Percentiles rank a stretch among this genome's conserved stretches.
Conservation (phyloP, 2,329 filamentous ascomycete species). For the Xylaria sp. region DNA sequence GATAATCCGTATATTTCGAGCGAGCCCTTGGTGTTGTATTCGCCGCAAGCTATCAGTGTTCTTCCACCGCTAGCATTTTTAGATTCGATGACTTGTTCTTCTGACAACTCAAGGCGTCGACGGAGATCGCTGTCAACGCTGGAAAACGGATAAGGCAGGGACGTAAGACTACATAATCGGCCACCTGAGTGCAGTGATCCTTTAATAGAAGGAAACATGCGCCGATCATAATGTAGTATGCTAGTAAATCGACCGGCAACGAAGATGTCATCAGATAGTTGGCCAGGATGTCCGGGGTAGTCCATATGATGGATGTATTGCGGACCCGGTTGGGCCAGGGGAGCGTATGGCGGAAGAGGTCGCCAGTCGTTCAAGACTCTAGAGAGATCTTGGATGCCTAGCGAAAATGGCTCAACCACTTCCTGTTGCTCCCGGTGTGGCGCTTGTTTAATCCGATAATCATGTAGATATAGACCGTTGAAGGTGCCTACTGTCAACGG, state of each 20-base stretch:
- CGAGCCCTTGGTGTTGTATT: constrained; percentile 91
- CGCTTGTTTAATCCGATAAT: constrained; percentile 66
- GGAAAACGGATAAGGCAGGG: constrained; percentile 74
- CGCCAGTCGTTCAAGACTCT: constrained; percentile 61
- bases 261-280: constrained; percentile 82
- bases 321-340: constrained; percentile 82
- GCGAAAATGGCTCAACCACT: constrained; percentile 50
- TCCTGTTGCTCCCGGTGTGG: constrained; percentile 50
- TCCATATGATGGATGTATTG: constrained; percentile 84
- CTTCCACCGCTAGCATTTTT: constrained; percentile 65
- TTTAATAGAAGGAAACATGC: constrained; percentile 81
- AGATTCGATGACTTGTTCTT: constrained; percentile 62
- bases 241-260: constrained; percentile 89
- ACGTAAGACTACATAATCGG: constrained; percentile 76
- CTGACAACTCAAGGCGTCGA: constrained; percentile 63
- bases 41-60: constrained; percentile 83
- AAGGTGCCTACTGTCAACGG: constrained; percentile 88
- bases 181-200: constrained; percentile 87
- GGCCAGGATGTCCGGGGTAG: constrained; percentile 59
- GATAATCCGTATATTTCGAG: constrained; percentile 83
- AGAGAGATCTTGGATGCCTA: constrained; percentile 47
- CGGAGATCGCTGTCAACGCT: constrained; percentile 69
- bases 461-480: constrained; percentile 82
- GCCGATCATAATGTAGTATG: constrained; percentile 88
- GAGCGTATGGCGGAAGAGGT: constrained; percentile 69